A percentile compares a stretch with the other conserved stretches of the same genome.
These are phyloP conservation scores for Oxytropis ochrocephala DNA, from an alignment of 306 rosid species.

Conservation along the genomic window DNA sequence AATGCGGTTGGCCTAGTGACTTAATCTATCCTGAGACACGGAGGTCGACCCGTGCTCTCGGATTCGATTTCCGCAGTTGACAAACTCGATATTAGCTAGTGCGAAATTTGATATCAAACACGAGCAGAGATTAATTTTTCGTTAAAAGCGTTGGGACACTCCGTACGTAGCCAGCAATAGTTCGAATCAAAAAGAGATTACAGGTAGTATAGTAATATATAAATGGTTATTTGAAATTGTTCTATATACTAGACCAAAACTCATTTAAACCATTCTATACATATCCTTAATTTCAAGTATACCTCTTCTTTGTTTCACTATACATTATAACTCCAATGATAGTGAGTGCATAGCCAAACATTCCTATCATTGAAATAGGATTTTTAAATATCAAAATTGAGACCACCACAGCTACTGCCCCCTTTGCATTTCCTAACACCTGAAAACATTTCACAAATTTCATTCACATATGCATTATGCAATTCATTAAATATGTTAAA, in stretches of 20 bases:
- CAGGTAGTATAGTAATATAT: too few species aligned
- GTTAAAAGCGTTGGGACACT: too few species aligned
- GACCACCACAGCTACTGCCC: conserved; percentile 48
- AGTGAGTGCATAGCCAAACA: conserved; percentile 41
- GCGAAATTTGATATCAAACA: too few species aligned
- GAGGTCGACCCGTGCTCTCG: too few species aligned
- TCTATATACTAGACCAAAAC: neutral
- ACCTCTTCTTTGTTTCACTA: conserved; percentile 42
- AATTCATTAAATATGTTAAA: neutral
- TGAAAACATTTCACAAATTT: neutral
- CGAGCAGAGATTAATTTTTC: too few species aligned
- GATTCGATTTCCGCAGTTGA: too few species aligned
- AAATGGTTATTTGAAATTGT: neutral
- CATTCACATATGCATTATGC: neutral
- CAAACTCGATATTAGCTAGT: too few species aligned
- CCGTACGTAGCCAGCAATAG: too few species aligned
- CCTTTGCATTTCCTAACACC: conserved; percentile 52
- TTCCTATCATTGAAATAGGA: conserved; percentile 39
- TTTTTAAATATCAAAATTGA: conserved; percentile 45
- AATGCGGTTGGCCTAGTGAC: too few species aligned
- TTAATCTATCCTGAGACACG: too few species aligned
- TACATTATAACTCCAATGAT: conserved; percentile 38
- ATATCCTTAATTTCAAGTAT: neutral
- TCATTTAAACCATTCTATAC: neutral
- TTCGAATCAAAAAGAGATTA: too few species aligned